Evolutionary conservation across 257 asterid genomes (phyloP), one percentile per base, ranked within the genome.

Genomic region (Paraleonurus japonicus): DNA sequence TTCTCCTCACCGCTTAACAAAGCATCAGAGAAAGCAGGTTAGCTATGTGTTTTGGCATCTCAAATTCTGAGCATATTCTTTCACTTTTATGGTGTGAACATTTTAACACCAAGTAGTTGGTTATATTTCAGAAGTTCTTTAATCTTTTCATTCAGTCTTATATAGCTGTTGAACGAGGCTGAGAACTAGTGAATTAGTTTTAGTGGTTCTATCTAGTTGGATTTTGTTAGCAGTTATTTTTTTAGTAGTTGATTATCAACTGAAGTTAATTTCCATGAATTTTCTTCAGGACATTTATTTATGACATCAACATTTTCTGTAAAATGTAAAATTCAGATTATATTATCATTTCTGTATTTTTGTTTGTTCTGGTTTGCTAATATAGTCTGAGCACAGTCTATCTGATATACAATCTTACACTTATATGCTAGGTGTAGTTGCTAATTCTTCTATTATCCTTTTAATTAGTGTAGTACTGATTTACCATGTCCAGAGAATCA

Each of bases 401-500:
- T 55, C 71, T 28, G 60, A 67, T 53, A 70, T 75, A 35, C 59
- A 69, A 71, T 75, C 39, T 65, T 47, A 35, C 43, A 54, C 51
- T 24, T 27, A 19, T 37, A 8, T 26, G 26, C 32, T 62, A 4
- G 48, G 53, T 68, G 43, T 66, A 22, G 61, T 10, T 66, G 66
- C 67, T 19, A 30, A 60, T 51, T 72, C 60, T 64, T 39, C 16
- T 15, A 58, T 32, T 47, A 51, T 65, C 70, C 65, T 64, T 53
- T 55, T 32, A 69, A 53, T 73, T 67, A 60, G 41, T 73, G 59
- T 59, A 37, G 20, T 74, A 35, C 32, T 65, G 61, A 64, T 75
- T 74, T 61, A 55, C 81, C 76, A 63, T 73, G 65, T 74, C 75
- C 80, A 89, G 96, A 84, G 68, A 83, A 82, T 54, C 80, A 85